Evolutionary conservation across 176 grass and related monocot species (phyloP).

Genomic region (Phragmites australis): DNA sequence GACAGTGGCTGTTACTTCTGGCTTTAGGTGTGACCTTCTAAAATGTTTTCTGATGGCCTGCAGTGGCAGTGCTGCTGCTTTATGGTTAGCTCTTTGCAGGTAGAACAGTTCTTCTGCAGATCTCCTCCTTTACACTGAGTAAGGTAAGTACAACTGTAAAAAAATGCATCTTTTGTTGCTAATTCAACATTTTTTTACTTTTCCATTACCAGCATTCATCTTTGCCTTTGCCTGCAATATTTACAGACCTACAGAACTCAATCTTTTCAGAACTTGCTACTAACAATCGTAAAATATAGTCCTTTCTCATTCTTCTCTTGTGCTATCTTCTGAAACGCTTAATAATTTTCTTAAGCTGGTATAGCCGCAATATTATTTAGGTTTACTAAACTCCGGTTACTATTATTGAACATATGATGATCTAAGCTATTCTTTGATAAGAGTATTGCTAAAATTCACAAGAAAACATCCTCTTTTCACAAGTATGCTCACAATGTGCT

Average conservation of each 20-base stretch:
- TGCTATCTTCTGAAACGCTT: background rate
- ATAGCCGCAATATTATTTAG: background rate
- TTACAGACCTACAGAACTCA: background rate
- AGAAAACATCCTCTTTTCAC: background rate
- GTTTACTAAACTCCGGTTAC: background rate
- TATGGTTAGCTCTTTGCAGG: conserved; percentile 33
- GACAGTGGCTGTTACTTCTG: conserved; percentile 48
- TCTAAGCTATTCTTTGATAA: background rate
- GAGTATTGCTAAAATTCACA: background rate
- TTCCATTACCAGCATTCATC: conserved; percentile 1
- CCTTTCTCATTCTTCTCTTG: background rate
- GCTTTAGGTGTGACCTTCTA: conserved; percentile 41
- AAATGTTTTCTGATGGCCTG: conserved; percentile 26
- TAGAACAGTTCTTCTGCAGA: conserved; percentile 14
- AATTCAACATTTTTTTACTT: background rate
- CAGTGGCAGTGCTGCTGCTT: conserved; percentile 33
- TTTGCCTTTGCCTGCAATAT: background rate
- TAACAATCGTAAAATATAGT: background rate
- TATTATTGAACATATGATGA: background rate
- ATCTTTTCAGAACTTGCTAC: background rate
- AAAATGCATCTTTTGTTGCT: background rate
- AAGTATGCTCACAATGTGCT: background rate
- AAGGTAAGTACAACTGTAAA: conserved; percentile 29
- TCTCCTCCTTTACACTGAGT: conserved; percentile 20
- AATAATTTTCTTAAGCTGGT: background rate